Evolutionary conservation across 495 filamentous ascomycete genomes (phyloP).

Genomic region (Trichoderma asperelloides): DNA sequence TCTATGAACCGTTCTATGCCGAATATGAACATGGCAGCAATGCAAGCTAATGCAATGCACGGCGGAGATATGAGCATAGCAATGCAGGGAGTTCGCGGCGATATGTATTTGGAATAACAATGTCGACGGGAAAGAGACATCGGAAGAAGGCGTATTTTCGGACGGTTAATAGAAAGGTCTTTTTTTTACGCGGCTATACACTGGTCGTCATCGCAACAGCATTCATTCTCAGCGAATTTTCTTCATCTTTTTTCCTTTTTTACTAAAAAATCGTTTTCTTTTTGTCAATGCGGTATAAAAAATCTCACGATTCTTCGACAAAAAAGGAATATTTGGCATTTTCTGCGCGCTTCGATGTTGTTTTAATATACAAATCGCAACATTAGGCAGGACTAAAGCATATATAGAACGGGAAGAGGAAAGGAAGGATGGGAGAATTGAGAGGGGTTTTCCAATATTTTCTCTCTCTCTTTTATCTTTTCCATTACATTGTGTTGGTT

Average conservation of each 20-base stretch:
- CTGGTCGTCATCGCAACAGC: background rate
- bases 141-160: slow-evolving; percentile 4
- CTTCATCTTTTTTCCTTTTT: background rate
- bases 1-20: slow-evolving; percentile 21
- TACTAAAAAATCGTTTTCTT: background rate
- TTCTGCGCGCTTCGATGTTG: background rate
- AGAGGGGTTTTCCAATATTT: background rate
- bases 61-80: slow-evolving; percentile 18
- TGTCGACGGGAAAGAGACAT: background rate
- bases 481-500: background rate
- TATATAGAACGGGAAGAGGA: background rate
- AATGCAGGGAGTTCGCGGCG: slow-evolving; percentile 28
- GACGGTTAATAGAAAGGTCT: background rate
- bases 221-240: background rate
- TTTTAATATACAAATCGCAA: background rate
- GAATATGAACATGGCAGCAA: slow-evolving; percentile 17
- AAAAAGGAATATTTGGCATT: background rate
- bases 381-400: background rate
- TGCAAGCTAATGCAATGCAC: slow-evolving; percentile 16
- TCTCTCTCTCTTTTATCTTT: background rate
- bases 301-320: slow-evolving; percentile 6
- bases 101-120: slow-evolving; percentile 34
- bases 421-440: background rate
- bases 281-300: background rate
- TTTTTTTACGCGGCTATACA: background rate